Base-by-base conservation (phyloP, 140 eudicot species). In the Ambrosia hybrid region DNA sequence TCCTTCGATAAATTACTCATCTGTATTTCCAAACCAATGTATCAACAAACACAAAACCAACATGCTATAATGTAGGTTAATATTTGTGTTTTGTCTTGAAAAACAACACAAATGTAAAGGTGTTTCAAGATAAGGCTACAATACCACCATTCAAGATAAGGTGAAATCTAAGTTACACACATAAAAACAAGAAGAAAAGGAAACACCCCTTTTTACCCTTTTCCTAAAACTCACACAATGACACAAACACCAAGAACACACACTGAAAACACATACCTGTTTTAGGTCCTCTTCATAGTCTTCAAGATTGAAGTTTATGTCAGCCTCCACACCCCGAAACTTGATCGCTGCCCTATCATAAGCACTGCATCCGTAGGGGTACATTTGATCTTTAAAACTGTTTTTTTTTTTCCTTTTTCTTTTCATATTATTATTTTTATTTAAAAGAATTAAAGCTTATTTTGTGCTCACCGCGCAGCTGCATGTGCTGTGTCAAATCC, bases 401-500 rank as follows among this genome's bases (percentile, higher is more conserved):
- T 21, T 21, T 21, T 14, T 60, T 17, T 30, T 17, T 30, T 14
- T 57, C 9, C 17, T 75, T 3, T 10, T 26, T 67, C 56, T 48
- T 3, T 26, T 58, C 21, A 7, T 58, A 8, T 6, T 7, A 5
- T 51, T 16, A 10, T 3, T 14, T 33, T 12, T 3, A 71, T 9
- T 0, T 37, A 8, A 48, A 13, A 14, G 26, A 65, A 64, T 36
- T 62, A 36, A 26, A 62, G 51, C 51, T 60, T 77, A 1, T 51
- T 70, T 51, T 26, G 15, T 64, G 64, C 94, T 84, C 55, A 94
- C 99, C 99, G 97, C 49, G 99, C 99, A 61, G 99, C 99, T 37
- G 97, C 99, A 81, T 90, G 99, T 58, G 99, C 99, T 6, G 97
- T 94, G 80, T 94, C 99, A 73, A 94, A 90, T 77, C 99, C 99